Evolutionary conservation across 306 rosid species (phyloP), one percentile per base, ranked within the genome.

Genomic region (Pachyrhizus erosus): DNA sequence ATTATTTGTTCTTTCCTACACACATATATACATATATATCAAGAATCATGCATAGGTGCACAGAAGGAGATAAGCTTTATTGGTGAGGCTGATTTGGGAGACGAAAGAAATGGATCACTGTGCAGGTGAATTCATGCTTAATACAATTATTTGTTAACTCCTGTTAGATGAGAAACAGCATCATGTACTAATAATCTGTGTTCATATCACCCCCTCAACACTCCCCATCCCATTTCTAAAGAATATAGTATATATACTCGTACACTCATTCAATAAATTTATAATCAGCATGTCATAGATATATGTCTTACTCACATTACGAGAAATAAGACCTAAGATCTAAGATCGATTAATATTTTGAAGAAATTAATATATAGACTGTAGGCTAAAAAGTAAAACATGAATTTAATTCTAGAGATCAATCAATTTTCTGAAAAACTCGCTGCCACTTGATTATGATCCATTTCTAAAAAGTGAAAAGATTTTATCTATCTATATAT

Each of bases 81-180:
- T 14, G 23, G 24, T 65, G 71, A 62, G 40, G 29, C 49, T 66
- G 76, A 27, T 55, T 70, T 52, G 55, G 60, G 24, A 42, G 31
- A n/a, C n/a, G 48, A 51, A 57, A 57, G 39, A 66, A 39, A 65
- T 23, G 42, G 46, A 64, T 29, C 45, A 64, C 4, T 65, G 40
- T 60, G 54, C 78, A 77, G 82, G 86, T 70, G 37, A 77, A 76
- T 76, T 69, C 40, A 4, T 76, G 40, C 51, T 66, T 39, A 37
- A n/a, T n/a, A n/a, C n/a, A n/a, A n/a, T n/a, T n/a, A n/a, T n/a
- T 60, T 81, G 5, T 65, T 65, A 18, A 17, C 70, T 81, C 12
- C 27, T 21, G 7, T 77, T 23, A n/a, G 1, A 24, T n/a, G 21
- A 8, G 7, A 34, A 4, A 12, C 7, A 45, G 1, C 45, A 64